Base-by-base conservation (phyloP, 192 early-diverging fungal genomes). In the Chytriomyces sp. region DNA sequence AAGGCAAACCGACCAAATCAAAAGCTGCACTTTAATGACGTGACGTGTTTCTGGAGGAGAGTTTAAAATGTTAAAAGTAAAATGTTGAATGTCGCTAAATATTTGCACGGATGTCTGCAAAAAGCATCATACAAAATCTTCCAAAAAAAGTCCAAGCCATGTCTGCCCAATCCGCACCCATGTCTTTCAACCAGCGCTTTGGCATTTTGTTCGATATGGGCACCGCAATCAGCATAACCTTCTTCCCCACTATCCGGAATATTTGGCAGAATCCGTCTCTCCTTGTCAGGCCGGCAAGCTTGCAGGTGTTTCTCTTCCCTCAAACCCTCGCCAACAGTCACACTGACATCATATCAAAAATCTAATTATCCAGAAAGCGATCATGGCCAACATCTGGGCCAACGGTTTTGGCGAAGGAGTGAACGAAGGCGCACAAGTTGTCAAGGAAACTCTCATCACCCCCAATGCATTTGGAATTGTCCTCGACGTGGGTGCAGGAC, bases 321-420 rank as follows among this genome's bases (percentile, higher is more conserved):
- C 35, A 35, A 35, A 35, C 35, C 35, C 35, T 35, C 4, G 35
- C 35, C 35, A 35, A 35, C 35, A 35, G 35, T 4, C 4, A 35
- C n/a, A 35, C 35, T 35, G n/a, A n/a, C n/a, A n/a, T n/a, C n/a
- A n/a, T 35, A 35, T 35, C 35, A 35, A 35, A 35, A n/a, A n/a
- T n/a, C n/a, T n/a, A n/a, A n/a, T n/a, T 35, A 35, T 35, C 4
- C 2, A 35, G 35, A 35, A 62, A 16, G 5, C 11, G 4, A 8
- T 63, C 20, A 73, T 73, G 71, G 71, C 59, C 10, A 62, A 46
- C 45, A 63, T 73, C 18, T 73, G 71, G 71, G 61, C 71, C 11
- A 62, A 59, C n/a, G 71, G 71, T 6, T 59, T 73, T 13, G 71
- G 60, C 28, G 71, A 73, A 5, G 71, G 71, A 35, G 61, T 73